Conservation (phyloP, 495 filamentous ascomycete species). For the Margaritispora aquatica region DNA sequence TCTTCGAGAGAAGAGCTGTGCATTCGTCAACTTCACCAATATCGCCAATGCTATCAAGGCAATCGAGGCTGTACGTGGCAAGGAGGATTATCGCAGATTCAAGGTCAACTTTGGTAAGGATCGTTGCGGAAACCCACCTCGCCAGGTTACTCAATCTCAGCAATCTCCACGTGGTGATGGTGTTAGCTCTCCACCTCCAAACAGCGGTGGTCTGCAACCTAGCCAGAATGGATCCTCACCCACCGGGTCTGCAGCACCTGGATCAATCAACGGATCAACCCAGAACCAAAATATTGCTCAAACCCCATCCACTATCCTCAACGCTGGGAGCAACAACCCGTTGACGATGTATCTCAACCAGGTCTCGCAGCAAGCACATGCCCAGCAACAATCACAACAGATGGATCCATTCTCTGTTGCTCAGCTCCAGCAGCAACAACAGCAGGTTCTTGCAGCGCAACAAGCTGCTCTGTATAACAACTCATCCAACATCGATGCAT, state of each 20-base stretch:
- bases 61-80: constrained; percentile 88
- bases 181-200: constrained; percentile 59
- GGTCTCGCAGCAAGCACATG: constrained; percentile 61
- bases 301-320: constrained; percentile 66
- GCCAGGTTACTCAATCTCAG: constrained; percentile 61
- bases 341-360: constrained; percentile 91
- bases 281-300: constrained; percentile 27
- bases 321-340: constrained; percentile 76
- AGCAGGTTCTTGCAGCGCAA: constrained; percentile 52
- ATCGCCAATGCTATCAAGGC: constrained; percentile 99
- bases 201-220: constrained; percentile 26
- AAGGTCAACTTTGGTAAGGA: constrained; percentile 99
- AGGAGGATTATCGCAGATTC: constrained; percentile 95
- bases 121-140: constrained; percentile 90
- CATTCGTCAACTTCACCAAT: constrained; percentile 99
- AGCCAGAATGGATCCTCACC: constrained; percentile 58
- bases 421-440: constrained; percentile 57
- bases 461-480: constrained; percentile 55
- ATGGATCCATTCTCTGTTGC: constrained; percentile 42
- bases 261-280: constrained; percentile 24
- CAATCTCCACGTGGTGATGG: constrained; percentile 45
- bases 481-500: constrained; percentile 37
- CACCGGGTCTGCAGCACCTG: constrained; percentile 31
- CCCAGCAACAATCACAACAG: constrained; percentile 48
- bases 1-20: constrained; percentile 96